Evolutionary conservation across 768 basidiomycete genomes (phyloP).

Genomic region (Lentinula detonsa): DNA sequence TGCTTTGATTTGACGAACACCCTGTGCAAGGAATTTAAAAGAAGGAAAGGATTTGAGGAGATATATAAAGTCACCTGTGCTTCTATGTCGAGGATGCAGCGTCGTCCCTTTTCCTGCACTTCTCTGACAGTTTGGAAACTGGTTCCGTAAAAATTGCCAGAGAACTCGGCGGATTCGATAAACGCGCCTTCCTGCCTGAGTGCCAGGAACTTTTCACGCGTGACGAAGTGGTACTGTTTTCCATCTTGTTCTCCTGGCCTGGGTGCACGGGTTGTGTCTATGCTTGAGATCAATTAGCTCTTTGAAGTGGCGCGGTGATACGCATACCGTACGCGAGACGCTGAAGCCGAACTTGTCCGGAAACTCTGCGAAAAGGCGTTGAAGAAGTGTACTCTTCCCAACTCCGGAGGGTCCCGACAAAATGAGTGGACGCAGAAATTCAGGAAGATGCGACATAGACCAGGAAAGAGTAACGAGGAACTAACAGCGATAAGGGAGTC

Average conservation of each 20-base stretch:
- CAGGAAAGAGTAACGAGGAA: neutral
- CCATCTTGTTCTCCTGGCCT: constrained; percentile 80
- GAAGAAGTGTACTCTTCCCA: constrained; percentile 88
- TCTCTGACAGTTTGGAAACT: constrained; percentile 69
- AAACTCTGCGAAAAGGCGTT: constrained; percentile 70
- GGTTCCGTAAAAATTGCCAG: constrained; percentile 90
- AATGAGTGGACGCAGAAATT: constrained; percentile 71
- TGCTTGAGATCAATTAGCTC: constrained; percentile 9
- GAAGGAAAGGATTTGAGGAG: constrained; percentile 4
- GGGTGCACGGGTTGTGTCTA: constrained; percentile 87
- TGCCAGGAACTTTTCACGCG: constrained; percentile 59
- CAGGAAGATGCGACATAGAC: constrained; percentile 17
- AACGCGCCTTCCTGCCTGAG: constrained; percentile 72
- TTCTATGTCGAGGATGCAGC: constrained; percentile 95
- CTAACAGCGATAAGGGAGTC: neutral
- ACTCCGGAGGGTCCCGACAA: constrained; percentile 91
- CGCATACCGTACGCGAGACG: constrained; percentile 69
- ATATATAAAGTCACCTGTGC: constrained; percentile 60
- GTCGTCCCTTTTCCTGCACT: constrained; percentile 61
- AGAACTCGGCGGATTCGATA: constrained; percentile 93
- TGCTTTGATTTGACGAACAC: constrained; percentile 86
- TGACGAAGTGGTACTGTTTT: constrained; percentile 83
- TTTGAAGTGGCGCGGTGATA: neutral
- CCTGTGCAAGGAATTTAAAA: constrained; percentile 40
- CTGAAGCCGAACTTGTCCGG: constrained; percentile 90